These are phyloP conservation scores for Brassica napus DNA, from an alignment of 345 rosid species.

Conservation along the genomic window Da-Ae NC_063446.1:2548001-2548500, in stretches of 20 bases:
- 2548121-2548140: no score
- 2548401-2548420: background rate
- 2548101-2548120: slow-evolving; percentile 42
- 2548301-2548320: background rate
- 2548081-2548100: slow-evolving; percentile 76
- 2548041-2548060: slow-evolving; percentile 68
- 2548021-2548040: slow-evolving; percentile 35
- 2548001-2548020: background rate
- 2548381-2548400: background rate
- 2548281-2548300: slow-evolving; percentile 42
- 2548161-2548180: background rate
- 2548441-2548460: no score
- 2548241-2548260: slow-evolving; percentile 88
- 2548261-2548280: slow-evolving; percentile 91
- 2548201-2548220: slow-evolving; percentile 75
- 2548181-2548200: background rate
- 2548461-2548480: no score
- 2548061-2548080: slow-evolving; percentile 79
- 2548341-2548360: background rate
- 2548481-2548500: no score
- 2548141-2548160: background rate
- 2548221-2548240: slow-evolving; percentile 95
- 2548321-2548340: background rate
- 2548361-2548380: background rate
- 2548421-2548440: no score